Evolutionary conservation across 192 early-diverging fungal species (phyloP), one percentile per base, ranked within the genome.

Genomic region (Chytriomyces hyalinus): DNA sequence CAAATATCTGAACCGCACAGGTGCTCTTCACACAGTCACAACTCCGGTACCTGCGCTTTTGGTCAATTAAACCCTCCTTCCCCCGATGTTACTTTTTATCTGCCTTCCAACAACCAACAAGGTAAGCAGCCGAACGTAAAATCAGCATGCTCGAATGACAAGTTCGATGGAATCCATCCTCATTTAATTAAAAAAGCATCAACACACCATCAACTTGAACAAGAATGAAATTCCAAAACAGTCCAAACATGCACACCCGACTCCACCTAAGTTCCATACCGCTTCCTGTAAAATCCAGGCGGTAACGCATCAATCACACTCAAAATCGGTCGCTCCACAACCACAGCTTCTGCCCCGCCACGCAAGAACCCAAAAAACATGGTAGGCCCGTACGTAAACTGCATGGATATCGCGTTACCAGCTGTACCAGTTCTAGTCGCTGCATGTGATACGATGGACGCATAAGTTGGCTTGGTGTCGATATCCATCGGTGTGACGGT

Each of bases 291-390:
- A 84, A 90, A 97, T 8, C 90, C 93, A 22, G 90, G 87, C 47
- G 94, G 95, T 68, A 99, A 75, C 10, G 86, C 89, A 72, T 90
- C 88, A 61, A 94, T 76, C 46, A 98, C 92, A 49, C 90, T 88
- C 70, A 93, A 84, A 82, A 92, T 91, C 6, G 96, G 94, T 75
- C 95, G 86, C 85, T 99, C 97, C 13, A 97, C 90, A 28, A 94
- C 92, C 0, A 97, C 90, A 84, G 97, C 84, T 53, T 93, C 90
- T 80, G 90, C 85, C 20, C 79, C 79, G 60, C 84, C 69, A 28
- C 22, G 90, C 17, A 96, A 45, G 80, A 92, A 94, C 64, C 90
- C 92, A 67, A 91, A 86, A 76, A 85, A 90, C 90, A 98, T 92
- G 63, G 97, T 77, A 57, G 89, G 91, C 76, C 94, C 92, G 85